Conservation (phyloP, 2,329 filamentous ascomycete genomes). For the Penicillium sp. region DNA sequence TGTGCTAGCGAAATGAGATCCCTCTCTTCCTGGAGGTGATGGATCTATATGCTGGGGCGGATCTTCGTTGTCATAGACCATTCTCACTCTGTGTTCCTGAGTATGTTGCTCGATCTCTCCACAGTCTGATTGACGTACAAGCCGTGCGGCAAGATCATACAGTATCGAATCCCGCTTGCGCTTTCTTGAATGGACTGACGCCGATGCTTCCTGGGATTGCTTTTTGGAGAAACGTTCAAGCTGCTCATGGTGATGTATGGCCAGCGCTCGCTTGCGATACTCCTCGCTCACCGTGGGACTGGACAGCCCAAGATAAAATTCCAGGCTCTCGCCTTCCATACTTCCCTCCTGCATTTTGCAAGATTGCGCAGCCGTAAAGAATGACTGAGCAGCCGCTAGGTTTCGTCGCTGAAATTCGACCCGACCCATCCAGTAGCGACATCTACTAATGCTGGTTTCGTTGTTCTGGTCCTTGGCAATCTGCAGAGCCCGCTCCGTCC, state of each 20-base stretch:
- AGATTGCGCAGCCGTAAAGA: slow-evolving; percentile 18
- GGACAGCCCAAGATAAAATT: slow-evolving; percentile 8
- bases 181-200: no score
- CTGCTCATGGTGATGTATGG: background rate
- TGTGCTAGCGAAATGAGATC: no score
- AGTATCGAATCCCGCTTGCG: no score
- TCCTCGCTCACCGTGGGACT: slow-evolving; percentile 3
- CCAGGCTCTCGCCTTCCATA: slow-evolving; percentile 18
- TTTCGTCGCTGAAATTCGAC: slow-evolving; percentile 21
- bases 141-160: background rate
- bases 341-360: slow-evolving; percentile 17
- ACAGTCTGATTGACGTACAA: no score
- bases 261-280: slow-evolving; percentile 1
- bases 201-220: no score
- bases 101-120: no score
- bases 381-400: slow-evolving; percentile 13
- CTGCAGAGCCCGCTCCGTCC: slow-evolving; percentile 6
- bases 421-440: slow-evolving; percentile 29
- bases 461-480: slow-evolving; percentile 8
- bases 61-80: background rate
- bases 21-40: no score
- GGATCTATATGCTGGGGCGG: no score
- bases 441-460: slow-evolving; percentile 14
- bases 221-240: no score
- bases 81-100: background rate